These are phyloP conservation scores for Casuarina equisetifolia DNA, from an alignment of 306 rosid species.

Conservation along the genomic window DNA sequence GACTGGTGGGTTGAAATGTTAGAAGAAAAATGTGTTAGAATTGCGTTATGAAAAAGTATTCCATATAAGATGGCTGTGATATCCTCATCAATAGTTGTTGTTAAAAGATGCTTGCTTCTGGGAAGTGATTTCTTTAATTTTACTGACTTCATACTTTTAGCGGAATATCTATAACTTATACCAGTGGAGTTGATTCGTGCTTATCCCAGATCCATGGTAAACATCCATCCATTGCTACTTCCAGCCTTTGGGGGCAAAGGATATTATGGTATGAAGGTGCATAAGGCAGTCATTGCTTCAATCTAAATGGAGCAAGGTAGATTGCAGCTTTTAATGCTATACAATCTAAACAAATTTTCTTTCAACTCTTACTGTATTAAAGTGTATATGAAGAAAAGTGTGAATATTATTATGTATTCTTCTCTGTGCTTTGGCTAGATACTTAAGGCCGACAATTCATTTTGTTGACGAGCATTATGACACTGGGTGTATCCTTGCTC, in stretches of 20 bases:
- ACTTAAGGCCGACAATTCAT: conserved; percentile 87
- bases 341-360: background rate
- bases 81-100: background rate
- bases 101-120: background rate
- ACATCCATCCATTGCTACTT: conserved; percentile 94
- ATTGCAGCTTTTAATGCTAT: background rate
- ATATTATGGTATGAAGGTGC: conserved; percentile 88
- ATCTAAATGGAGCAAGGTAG: conserved; percentile 63
- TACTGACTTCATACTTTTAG: conserved; percentile 79
- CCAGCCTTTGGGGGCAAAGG: conserved; percentile 99
- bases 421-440: conserved; percentile 39
- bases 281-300: conserved; percentile 83
- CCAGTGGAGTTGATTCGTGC: conserved; percentile 73
- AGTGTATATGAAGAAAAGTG: no score
- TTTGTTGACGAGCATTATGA: conserved; percentile 88
- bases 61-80: background rate
- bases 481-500: conserved; percentile 89
- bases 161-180: conserved; percentile 85
- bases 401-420: no score
- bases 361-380: background rate
- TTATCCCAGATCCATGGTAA: conserved; percentile 62
- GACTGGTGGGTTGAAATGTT: background rate
- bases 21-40: no score
- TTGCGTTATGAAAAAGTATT: background rate
- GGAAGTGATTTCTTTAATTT: background rate